Evolutionary conservation across 768 basidiomycete genomes (phyloP), one percentile per base, ranked within the genome.

Genomic region (Candolleomyces eurysporus): DNA sequence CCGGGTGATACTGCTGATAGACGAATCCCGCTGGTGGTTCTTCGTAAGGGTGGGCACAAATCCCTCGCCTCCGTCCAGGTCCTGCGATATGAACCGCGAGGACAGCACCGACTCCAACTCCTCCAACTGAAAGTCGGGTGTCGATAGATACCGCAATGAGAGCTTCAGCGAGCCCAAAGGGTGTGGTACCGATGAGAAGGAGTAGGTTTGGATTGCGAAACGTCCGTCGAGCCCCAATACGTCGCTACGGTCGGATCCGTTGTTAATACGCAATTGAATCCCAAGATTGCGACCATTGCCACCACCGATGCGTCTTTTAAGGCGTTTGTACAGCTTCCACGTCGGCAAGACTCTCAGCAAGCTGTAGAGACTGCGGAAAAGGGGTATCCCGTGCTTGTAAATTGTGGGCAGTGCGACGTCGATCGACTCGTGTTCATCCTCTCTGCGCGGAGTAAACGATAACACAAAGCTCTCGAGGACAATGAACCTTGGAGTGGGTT

Each of bases 301-400:
- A 31, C 26, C 52, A 32, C 52, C 52, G 70, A 68, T 71, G 30
- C 74, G 71, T 69, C 78, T 75, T 62, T 85, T 79, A 43, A 88
- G 76, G 54, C 84, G 84, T 68, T 83, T 86, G 72, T 82, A 82
- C 55, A 89, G 81, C 71, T 83, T 88, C 90, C 91, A 94, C 0
- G 88, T 78, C 17, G 92, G 92, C 4, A 92, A 80, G 26, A 91
- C 79, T 57, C 90, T 82, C 50, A 93, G 79, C 48, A 93, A 73
- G 57, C 85, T 87, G 78, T 78, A 94, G 6, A 91, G 69, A 68
- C 89, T 90, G 54, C 92, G 82, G 76, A 93, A 94, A 19, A 92
- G 81, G 36, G 89, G 82, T 67, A 94, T 93, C 40, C 88, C 86
- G 66, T 92, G 87, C 73, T 94, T 94, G 82, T 94, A 94, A 58